Evolutionary conservation across 2,329 filamentous ascomycete genomes (phyloP).

Genomic region (Curvularia verruculosa): DNA sequence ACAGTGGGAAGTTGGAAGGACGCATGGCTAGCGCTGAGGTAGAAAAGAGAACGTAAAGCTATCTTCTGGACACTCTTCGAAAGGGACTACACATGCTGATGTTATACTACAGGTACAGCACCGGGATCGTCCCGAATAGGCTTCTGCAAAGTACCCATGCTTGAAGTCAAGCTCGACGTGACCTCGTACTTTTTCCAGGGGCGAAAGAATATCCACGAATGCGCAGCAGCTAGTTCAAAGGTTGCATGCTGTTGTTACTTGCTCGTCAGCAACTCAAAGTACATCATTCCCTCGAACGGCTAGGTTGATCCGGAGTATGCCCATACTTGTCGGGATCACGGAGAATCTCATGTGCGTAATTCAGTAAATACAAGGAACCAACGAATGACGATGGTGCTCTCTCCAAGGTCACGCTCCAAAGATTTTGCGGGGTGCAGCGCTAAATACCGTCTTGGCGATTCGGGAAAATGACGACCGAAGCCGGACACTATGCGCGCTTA

Average conservation of each 20-base stretch:
- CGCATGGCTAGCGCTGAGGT: conserved; percentile 14
- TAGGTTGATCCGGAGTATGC: conserved; percentile 1
- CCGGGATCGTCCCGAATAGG: conserved; percentile 3
- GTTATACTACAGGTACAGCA: conserved; percentile 2
- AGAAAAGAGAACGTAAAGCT: background rate
- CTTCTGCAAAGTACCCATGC: background rate
- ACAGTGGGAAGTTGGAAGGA: conserved; percentile 8
- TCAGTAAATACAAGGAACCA: background rate
- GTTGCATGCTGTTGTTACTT: background rate
- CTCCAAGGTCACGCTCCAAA: conserved; percentile 2
- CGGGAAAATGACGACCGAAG: conserved; percentile 4
- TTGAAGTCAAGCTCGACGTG: conserved; percentile 3
- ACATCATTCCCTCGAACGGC: background rate
- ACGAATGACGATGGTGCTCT: conserved; percentile 5
- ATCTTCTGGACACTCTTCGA: background rate
- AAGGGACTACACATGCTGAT: background rate
- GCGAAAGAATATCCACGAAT: conserved; percentile 16
- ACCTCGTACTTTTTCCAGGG: background rate
- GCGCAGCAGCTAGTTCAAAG: background rate
- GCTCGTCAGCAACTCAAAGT: background rate
- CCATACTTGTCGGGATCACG: background rate
- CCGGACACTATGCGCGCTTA: background rate
- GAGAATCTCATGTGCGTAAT: background rate
- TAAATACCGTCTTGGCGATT: conserved; percentile 1
- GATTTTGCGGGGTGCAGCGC: conserved; percentile 9